Base-by-base conservation (phyloP, 805 yeast species). In the Wickerhamiella bombiphila region DNA sequence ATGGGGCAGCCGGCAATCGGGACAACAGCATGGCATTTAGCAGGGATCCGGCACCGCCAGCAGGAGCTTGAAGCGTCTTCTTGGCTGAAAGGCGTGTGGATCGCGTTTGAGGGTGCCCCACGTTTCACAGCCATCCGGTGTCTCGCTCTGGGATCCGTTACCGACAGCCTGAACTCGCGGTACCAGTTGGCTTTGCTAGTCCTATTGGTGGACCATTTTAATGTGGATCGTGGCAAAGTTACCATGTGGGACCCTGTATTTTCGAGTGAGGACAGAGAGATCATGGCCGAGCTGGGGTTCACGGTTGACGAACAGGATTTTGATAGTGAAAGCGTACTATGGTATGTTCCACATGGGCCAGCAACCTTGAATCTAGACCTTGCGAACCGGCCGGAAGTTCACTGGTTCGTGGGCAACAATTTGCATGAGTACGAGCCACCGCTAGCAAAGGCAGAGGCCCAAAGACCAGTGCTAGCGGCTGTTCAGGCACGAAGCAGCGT, bases 331-430 rank as follows among this genome's bases (percentile, higher is more conserved):
- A 4, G 31, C 1, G 15, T 29, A 3, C 55, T 80, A 2, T 77
- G 61, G 52, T 80, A 71, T 49, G 61, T 80, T 34, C 93, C 93
- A 0, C 93, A 80, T 58, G 88, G 86, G 0, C 81, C 83, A 1
- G 55, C 76, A 29, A 38, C 49, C 1, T 45, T 61, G 3, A 48
- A 52, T 4, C 49, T 50, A 14, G 16, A 31, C 6, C 42, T 54
- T 15, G 42, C 50, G 9, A 36, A 35, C 3, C 16, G 22, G 4
- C 29, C 45, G 16, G 33, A 34, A 3, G 16, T 28, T 7, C 35
- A 28, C 14, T 18, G 42, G 3, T 44, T 40, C 28, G 31, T 53
- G n/a, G 57, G 57, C 2, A 53, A 53, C 38, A 43, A 46, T 22
- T 29, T 52, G 32, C 6, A 32, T 2, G 32, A 29, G 11, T 49